phyloP scores from a whole-genome alignment of 1,139 yeast species.

The Zhuliangozyma blackwelliae region DNA sequence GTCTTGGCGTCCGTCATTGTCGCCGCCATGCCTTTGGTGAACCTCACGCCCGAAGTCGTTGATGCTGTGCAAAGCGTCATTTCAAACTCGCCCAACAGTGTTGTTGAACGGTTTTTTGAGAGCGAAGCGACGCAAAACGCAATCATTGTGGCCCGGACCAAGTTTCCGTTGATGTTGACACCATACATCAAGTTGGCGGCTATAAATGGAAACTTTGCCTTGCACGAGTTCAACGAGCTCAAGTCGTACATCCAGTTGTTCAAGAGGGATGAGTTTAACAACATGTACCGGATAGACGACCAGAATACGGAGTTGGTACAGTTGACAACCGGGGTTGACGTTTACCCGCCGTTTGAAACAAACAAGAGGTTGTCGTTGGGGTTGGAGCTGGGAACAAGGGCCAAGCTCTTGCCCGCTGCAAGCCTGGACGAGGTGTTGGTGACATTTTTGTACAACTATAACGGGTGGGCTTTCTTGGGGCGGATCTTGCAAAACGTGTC shows the following conservation, averaged over 20 bases:
- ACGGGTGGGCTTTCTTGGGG: slow-evolving; percentile 87
- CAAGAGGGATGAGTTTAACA: slow-evolving; percentile 31
- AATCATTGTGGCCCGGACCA: slow-evolving; percentile 61
- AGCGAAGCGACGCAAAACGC: slow-evolving; percentile 51
- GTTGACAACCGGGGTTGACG: slow-evolving; percentile 35
- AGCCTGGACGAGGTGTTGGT: slow-evolving; percentile 48
- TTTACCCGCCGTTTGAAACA: slow-evolving; percentile 49
- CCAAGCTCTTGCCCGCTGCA: slow-evolving; percentile 56
- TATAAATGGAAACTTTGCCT: slow-evolving; percentile 64
- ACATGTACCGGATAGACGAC: slow-evolving; percentile 45
- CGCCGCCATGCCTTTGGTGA: slow-evolving; percentile 59
- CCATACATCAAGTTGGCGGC: slow-evolving; percentile 63
- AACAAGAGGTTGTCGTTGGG: slow-evolving; percentile 42
- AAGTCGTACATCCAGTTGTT: slow-evolving; percentile 54
- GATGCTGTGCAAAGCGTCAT: slow-evolving; percentile 48
- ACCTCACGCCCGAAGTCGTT: slow-evolving; percentile 54
- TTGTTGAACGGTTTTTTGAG: slow-evolving; percentile 56
- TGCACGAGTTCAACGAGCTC: slow-evolving; percentile 55
- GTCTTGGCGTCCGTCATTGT: slow-evolving; percentile 57
- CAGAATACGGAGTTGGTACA: slow-evolving; percentile 49
- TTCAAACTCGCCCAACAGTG: slow-evolving; percentile 49
- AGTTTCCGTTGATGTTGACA: slow-evolving; percentile 64
- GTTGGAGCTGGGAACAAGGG: slow-evolving; percentile 57
- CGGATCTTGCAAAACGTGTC: slow-evolving; percentile 66
- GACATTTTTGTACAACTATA: slow-evolving; percentile 67